Evolutionary conservation across 805 yeast species (phyloP).

Genomic region (Saturnispora kantuleensis): DNA sequence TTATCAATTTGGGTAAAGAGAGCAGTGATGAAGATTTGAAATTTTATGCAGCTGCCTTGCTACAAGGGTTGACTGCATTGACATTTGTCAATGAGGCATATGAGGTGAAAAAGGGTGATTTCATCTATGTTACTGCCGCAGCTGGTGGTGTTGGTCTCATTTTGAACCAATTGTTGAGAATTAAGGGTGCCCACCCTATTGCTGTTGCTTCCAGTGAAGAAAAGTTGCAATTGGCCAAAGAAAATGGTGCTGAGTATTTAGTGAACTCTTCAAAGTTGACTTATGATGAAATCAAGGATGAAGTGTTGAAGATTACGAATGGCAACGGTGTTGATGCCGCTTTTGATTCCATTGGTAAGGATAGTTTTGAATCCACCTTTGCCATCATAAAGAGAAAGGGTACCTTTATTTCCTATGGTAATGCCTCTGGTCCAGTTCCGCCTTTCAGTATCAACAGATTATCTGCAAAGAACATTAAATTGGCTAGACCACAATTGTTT

Average conservation of each 20-base stretch:
- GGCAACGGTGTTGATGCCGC: constrained; percentile 62
- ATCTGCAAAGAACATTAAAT: constrained; percentile 50
- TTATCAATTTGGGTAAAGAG: constrained; percentile 41
- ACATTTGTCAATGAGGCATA: constrained; percentile 61
- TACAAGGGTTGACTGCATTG: constrained; percentile 76
- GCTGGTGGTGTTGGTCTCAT: constrained; percentile 91
- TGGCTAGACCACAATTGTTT: constrained; percentile 54
- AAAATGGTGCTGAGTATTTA: constrained; percentile 67
- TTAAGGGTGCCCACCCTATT: constrained; percentile 69
- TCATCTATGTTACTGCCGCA: constrained; percentile 76
- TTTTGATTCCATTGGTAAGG: constrained; percentile 73
- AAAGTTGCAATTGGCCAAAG: constrained; percentile 56
- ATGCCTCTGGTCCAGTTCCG: constrained; percentile 76
- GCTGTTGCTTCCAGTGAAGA: constrained; percentile 76
- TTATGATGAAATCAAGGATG: constrained; percentile 45
- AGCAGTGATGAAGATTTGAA: constrained; percentile 40
- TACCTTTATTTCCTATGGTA: constrained; percentile 68
- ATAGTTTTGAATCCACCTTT: constrained; percentile 57
- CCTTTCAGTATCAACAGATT: constrained; percentile 48
- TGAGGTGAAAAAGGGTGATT: constrained; percentile 58
- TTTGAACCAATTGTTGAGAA: constrained; percentile 51
- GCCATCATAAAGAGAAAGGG: constrained; percentile 61
- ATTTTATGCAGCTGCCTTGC: constrained; percentile 46
- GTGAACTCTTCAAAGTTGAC: constrained; percentile 35
- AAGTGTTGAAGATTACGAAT: constrained; percentile 48